Conservation (phyloP, 176 grass and related monocot genomes). For the Ananas comosus region DNA sequence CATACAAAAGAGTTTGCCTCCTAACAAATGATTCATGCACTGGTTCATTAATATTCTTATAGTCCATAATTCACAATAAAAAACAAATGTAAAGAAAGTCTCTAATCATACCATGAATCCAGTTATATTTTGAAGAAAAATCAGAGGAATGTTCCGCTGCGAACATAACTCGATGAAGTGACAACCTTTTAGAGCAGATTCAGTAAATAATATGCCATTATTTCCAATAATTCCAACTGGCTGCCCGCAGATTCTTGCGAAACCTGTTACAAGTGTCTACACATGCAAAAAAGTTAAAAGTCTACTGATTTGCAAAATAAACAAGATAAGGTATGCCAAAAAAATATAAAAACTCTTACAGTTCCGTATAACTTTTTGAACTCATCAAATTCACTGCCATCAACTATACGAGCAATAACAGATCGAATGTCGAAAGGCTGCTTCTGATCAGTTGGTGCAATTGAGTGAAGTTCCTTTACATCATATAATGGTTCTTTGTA, state of each 20-base stretch:
- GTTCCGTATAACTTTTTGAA: conserved; percentile 98
- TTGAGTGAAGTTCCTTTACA: conserved; percentile 61
- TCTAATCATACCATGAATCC: conserved; percentile 78
- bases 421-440: conserved; percentile 81
- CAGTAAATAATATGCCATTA: conserved; percentile 92
- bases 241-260: conserved; percentile 83
- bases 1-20: neutral
- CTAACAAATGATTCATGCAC: neutral
- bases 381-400: conserved; percentile 95
- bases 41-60: neutral
- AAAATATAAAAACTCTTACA: conserved; percentile 43
- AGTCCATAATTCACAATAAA: neutral
- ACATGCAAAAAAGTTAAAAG: conserved; percentile 22
- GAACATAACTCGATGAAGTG: conserved; percentile 97
- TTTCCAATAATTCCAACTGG: conserved; percentile 94
- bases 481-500: conserved; percentile 88
- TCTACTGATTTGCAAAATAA: neutral
- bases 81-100: neutral
- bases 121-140: conserved; percentile 99
- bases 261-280: conserved; percentile 94
- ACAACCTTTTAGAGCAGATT: conserved; percentile 85
- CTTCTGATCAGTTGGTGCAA: conserved; percentile 77
- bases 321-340: neutral
- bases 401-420: conserved; percentile 73
- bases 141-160: conserved; percentile 93